Conservation (phyloP, 2,329 filamentous ascomycete genomes). For the Ilyonectria destructans region DNA sequence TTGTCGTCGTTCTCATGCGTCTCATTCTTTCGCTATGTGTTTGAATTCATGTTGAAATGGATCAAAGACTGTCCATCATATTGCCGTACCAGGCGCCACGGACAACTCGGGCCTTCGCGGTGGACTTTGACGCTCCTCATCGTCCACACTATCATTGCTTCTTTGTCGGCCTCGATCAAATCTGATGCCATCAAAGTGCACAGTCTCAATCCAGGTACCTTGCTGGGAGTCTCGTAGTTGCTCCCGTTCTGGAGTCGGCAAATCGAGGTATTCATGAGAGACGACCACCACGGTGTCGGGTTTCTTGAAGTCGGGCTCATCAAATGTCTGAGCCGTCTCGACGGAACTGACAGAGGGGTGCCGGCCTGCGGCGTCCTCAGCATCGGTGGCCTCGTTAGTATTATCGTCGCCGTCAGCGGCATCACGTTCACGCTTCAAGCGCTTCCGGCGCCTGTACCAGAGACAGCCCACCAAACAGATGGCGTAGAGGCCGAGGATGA, state of each 20-base stretch:
- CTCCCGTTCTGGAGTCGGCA: background rate
- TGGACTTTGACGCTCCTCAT: background rate
- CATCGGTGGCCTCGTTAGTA: slow-evolving; percentile 19
- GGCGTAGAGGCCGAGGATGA: slow-evolving; percentile 51
- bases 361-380: slow-evolving; percentile 34
- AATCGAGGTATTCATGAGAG: slow-evolving; percentile 15
- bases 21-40: slow-evolving; percentile 9
- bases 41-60: slow-evolving; percentile 12
- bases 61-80: slow-evolving; percentile 16
- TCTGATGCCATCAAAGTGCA: slow-evolving; percentile 16
- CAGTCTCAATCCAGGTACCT: slow-evolving; percentile 19
- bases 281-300: slow-evolving; percentile 23
- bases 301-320: slow-evolving; percentile 41
- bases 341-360: slow-evolving; percentile 46
- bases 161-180: slow-evolving; percentile 19
- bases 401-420: background rate
- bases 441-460: slow-evolving; percentile 48
- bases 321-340: slow-evolving; percentile 40
- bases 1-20: background rate
- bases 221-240: background rate
- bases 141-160: background rate
- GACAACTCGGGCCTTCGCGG: slow-evolving; percentile 20
- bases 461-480: slow-evolving; percentile 50
- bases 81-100: slow-evolving; percentile 30
- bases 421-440: slow-evolving; percentile 39